Evolutionary conservation across 2,329 filamentous ascomycete genomes (phyloP), one percentile per base, ranked within the genome.

Genomic region (Sporothrix mexicana): DNA sequence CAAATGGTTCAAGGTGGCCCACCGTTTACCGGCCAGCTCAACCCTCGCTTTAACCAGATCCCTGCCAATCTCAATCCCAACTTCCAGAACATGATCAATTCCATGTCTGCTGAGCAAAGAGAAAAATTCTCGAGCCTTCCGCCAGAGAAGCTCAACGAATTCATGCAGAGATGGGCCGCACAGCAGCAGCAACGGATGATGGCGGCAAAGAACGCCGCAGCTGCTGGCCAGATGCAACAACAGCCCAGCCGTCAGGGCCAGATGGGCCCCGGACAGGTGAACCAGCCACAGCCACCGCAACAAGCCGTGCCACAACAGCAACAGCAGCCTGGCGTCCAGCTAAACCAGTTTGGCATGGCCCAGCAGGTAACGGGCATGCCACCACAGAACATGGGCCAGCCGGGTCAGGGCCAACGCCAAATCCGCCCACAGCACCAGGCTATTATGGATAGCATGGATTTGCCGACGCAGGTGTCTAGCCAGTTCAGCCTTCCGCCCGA

Each of bases 21-120:
- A 2, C 84, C 83, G 2, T 88, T 89, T 77, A 85, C 83, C 17
- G 84, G 85, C 72, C 83, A 84, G 41, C 80, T 87, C 15, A 84
- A 88, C 74, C 84, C 84, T 15, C 83, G 86, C 3, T 90, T 90
- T 76, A 87, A 85, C 75, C 86, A 85, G 49, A 85, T 85, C 70
- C 80, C 85, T 66, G 83, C 83, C 2, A 78, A 79, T 53, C 74
- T 78, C 13, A 81, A 79, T 68, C 74, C 79, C 12, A 57, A 51
- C 20, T 43, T 74, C 20, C 76, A 76, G 10, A 84, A 83, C 76
- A 82, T 76, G 69, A 36, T 77, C 45, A 76, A 82, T 76, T 78
- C 82, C 70, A 83, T 90, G 81, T 78, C 79, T 0, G 79, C 80
- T 0, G 86, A 88, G 17, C 83, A 85, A 69, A 83, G 85, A 43